Conservation (phyloP, 495 filamentous ascomycete genomes). For the Trichoderma reesei region DNA sequence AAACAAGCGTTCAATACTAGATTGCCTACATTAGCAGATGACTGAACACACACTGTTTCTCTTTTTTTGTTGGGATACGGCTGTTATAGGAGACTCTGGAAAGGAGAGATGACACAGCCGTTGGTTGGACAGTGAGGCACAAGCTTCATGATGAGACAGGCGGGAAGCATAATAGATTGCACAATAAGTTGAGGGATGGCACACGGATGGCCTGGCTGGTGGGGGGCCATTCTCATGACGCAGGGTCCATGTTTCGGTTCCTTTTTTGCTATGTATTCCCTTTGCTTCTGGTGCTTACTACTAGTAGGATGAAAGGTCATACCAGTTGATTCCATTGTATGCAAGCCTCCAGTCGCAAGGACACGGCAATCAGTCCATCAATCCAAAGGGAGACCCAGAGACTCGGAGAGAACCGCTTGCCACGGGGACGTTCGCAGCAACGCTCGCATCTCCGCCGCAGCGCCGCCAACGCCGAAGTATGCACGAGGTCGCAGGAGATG, state of each 20-base stretch:
- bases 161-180: not conserved
- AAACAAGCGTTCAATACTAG: not conserved
- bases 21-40: too few species aligned
- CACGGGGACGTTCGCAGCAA: not conserved
- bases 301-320: too few species aligned
- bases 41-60: too few species aligned
- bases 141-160: not conserved
- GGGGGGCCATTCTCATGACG: not conserved
- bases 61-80: not conserved
- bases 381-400: not conserved
- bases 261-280: not conserved
- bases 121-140: not conserved
- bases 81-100: not conserved
- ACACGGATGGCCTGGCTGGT: not conserved
- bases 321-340: too few species aligned
- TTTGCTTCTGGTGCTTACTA: too few species aligned
- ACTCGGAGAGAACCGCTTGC: not conserved
- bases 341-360: too few species aligned
- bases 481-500: not conserved
- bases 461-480: constrained; percentile 1
- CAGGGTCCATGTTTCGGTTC: not conserved
- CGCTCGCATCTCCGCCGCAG: not conserved
- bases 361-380: too few species aligned
- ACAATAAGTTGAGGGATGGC: constrained; percentile 2
- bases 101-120: not conserved